Base-by-base conservation (phyloP, 306 rosid genomes). In the Cajanus cajan region DNA sequence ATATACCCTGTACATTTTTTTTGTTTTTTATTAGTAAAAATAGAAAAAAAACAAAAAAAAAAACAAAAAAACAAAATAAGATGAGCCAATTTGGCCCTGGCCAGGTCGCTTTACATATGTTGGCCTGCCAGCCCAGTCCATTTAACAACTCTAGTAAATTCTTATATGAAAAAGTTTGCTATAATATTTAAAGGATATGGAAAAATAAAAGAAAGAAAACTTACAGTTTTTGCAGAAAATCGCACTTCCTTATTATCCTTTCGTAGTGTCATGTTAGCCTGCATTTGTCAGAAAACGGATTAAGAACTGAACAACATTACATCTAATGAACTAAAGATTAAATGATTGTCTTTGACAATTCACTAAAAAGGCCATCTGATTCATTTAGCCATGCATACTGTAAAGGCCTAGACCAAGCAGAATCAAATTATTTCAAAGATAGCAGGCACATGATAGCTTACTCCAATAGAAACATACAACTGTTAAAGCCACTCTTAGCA, bases 191-290 rank as follows among this genome's bases (percentile, higher is more conserved):
- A n/a, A 58, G 41, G 68, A 43, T 22, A 71, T 25, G 9, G 19
- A 44, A 54, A 62, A 68, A 24, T 44, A 43, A 66, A 81, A 55
- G 22, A 18, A 74, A 36, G 63, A 68, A 55, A 68, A 81, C 86
- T 86, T 62, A 86, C 89, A 14, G 82, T 80, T 79, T 86, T 86
- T 76, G 43, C 89, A 71, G 89, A 86, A 75, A 82, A 25, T 9
- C 89, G 84, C 63, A 86, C 59, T 86, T 86, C 89, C 84, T 86
- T 86, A 11, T 31, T 11, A 3, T 10, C 80, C 36, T 72, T 86
- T 71, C 80, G 71, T 76, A 86, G 54, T 31, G 82, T 86, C 80
- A 22, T 22, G 7, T 74, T 76, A 74, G 88, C 59, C 88, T 86
- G 89, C 86, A 82, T 47, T 73, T 58, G 62, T 55, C 40, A 64